Percentiles rank a stretch among this genome's conserved stretches.
Evolutionary conservation across 305 asterid species (phyloP).

Genomic region (Fraxinus nigra): DNA sequence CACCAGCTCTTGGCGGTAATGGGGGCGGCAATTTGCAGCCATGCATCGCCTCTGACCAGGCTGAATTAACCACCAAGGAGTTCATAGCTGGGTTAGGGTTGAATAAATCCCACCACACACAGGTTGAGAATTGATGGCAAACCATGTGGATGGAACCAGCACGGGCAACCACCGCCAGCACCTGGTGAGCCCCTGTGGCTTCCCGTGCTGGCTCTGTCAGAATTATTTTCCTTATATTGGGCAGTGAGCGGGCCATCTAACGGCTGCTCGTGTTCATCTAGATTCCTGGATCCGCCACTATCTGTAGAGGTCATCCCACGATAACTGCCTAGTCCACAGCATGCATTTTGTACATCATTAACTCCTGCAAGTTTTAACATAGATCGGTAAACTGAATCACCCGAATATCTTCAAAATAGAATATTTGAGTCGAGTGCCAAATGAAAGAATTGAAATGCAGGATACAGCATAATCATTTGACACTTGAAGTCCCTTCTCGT

Average conservation of each 20-base stretch:
- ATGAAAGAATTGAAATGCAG: neutral
- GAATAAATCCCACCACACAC: conserved; percentile 63
- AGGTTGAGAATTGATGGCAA: conserved; percentile 38
- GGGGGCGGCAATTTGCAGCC: conserved; percentile 47
- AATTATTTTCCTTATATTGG: too few species aligned
- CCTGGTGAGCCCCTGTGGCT: too few species aligned
- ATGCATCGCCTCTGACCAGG: conserved; percentile 47
- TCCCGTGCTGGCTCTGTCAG: too few species aligned
- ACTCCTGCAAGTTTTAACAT: conserved; percentile 33
- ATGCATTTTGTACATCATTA: conserved; percentile 49
- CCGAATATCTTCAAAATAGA: too few species aligned
- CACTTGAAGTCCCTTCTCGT: neutral
- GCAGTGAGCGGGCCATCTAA: too few species aligned
- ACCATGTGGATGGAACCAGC: conserved; percentile 19
- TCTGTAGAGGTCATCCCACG: conserved; percentile 37
- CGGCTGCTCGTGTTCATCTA: too few species aligned
- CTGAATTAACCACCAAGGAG: conserved; percentile 47
- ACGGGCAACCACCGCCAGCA: too few species aligned
- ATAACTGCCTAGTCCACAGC: conserved; percentile 45
- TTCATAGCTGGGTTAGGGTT: conserved; percentile 53
- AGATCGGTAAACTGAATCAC: neutral
- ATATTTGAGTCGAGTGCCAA: neutral
- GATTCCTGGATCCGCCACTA: too few species aligned
- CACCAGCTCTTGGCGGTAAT: conserved; percentile 35
- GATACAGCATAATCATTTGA: neutral